Percentiles rank a stretch among this genome's conserved stretches.
Conservation (phyloP, 192 early-diverging fungal genomes). For the Phycomyces nitens region DNA sequence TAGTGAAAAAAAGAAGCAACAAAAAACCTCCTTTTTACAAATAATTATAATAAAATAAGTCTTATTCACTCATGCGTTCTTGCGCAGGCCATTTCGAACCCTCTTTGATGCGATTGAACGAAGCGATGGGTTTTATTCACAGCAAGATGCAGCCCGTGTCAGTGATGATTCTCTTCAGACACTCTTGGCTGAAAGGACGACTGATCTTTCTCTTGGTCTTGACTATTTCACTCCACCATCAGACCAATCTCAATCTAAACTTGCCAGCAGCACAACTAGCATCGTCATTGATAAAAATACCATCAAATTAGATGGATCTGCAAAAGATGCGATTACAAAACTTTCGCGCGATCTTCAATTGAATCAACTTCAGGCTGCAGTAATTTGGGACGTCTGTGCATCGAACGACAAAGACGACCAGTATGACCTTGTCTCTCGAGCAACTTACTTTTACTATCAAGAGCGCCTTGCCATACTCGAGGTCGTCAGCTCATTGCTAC, state of each 20-base stretch:
- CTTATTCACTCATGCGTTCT: too few species aligned
- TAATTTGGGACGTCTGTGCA: conserved; percentile 17
- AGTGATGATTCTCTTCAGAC: conserved; percentile 15
- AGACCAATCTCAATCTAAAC: conserved; percentile 22
- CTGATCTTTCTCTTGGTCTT: conserved; percentile 33
- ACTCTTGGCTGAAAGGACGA: conserved; percentile 27
- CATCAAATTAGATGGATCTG: conserved; percentile 27
- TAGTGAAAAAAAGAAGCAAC: too few species aligned
- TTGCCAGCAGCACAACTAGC: conserved; percentile 24
- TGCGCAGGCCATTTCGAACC: conserved; percentile 15
- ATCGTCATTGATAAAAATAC: conserved; percentile 25
- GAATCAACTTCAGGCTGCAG: conserved; percentile 36
- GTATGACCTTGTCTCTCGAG: background rate
- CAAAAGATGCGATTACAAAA: conserved; percentile 35
- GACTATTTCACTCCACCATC: conserved; percentile 35
- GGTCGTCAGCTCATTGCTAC: conserved; percentile 16
- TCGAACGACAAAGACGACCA: background rate
- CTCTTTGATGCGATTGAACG: conserved; percentile 25
- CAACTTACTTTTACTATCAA: conserved; percentile 17
- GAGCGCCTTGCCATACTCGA: conserved; percentile 24
- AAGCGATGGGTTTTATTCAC: background rate
- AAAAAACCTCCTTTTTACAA: too few species aligned
- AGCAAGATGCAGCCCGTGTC: conserved; percentile 6
- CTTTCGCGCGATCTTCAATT: conserved; percentile 37
- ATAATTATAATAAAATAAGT: too few species aligned